Base-by-base conservation (phyloP, 2,329 filamentous ascomycete species). In the Hortaea werneckii region DNA sequence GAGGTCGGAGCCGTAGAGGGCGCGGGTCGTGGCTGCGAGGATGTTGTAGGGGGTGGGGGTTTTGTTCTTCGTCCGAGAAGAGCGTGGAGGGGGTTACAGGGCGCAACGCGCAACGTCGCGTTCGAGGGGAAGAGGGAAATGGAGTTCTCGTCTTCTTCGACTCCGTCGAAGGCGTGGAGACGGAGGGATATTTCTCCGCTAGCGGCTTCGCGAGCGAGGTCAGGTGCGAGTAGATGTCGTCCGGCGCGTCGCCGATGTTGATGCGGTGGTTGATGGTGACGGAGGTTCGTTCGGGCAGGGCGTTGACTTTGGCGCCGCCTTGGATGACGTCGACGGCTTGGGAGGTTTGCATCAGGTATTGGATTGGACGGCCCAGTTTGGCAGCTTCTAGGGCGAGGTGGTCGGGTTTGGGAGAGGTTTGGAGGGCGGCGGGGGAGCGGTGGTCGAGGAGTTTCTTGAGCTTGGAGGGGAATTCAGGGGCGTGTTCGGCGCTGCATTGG, bases 231-330 rank as follows among this genome's bases (percentile, higher is more conserved):
- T 68, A 70, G 5, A 76, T 64, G 26, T 66, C 58, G 11, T 70
- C 58, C 3, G 73, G 69, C 1, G 68, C 69, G 52, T 77, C 69
- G 49, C 76, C 74, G 11, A 75, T 66, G n/a, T 75, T 75, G 37
- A 79, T 69, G 5, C 76, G 75, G 62, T 78, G 75, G 55, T 79
- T 79, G 34, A 79, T 68, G 1, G 71, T 67, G 0, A 74, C 68
- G 3, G 63, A 69, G 39, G 76, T 69, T 39, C 71, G 71, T 58
- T 79, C 76, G 0, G 76, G 76, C 35, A 79, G 67, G 2, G 76
- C 76, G 47, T 79, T 79, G 51, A 74, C 72, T 57, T 79, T 79
- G 38, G 77, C 70, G 7, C 76, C 76, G 26, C 75, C 76, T 30
- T 61, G 58, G 54, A 79, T 70, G 30, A 76, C 61, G 54, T 78